phyloP scores from a whole-genome alignment of 1,284 basidiomycete species.

The Trichosporon asahii region DNA sequence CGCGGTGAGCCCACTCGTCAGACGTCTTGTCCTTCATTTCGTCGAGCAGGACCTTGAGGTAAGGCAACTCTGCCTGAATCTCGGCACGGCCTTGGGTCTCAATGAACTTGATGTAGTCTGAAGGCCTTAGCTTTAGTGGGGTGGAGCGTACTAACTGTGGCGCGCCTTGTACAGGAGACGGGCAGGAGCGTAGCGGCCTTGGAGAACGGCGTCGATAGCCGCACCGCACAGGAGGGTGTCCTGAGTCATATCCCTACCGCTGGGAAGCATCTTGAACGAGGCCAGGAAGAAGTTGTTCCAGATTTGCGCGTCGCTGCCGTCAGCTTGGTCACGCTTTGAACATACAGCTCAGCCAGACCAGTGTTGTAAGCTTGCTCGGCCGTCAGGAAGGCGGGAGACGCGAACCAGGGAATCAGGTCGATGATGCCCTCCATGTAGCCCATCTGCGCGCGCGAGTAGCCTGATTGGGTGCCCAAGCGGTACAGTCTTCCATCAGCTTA shows the following conservation, averaged over 20 bases:
- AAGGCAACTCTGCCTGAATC: not conserved
- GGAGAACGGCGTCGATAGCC: not conserved
- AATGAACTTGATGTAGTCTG: not conserved
- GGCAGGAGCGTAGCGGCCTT: not conserved
- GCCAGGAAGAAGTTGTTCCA: conserved; percentile 1
- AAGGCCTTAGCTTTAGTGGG: no score
- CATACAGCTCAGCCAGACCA: not conserved
- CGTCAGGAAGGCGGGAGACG: not conserved
- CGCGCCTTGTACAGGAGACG: not conserved
- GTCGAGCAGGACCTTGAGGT: not conserved
- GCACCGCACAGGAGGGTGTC: not conserved
- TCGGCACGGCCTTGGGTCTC: not conserved
- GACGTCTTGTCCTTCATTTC: not conserved
- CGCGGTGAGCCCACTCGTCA: not conserved
- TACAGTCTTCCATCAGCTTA: not conserved
- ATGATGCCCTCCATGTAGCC: not conserved
- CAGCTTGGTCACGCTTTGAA: no score
- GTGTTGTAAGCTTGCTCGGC: not conserved
- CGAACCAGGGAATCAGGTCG: not conserved
- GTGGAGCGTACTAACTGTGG: not conserved
- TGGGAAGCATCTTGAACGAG: not conserved
- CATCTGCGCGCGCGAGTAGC: not conserved
- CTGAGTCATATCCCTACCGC: not conserved
- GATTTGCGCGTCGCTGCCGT: not conserved
- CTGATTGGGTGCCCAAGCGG: not conserved